Conservation (phyloP, 2,329 filamentous ascomycete species). For the Ambrosiella beaveri region DNA sequence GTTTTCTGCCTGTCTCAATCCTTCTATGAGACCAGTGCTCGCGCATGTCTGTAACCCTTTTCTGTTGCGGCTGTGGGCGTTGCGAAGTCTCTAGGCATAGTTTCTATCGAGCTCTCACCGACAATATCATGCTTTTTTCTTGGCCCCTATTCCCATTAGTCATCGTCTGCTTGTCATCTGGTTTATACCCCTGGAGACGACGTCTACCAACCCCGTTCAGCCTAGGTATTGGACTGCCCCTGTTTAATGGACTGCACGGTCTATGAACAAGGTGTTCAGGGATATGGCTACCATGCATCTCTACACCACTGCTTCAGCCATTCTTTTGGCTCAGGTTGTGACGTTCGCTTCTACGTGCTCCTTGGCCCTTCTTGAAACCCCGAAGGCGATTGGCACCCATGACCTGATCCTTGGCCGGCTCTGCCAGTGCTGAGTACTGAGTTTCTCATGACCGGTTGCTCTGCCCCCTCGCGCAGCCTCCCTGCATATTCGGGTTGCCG, state of each 20-base stretch:
- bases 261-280: not conserved
- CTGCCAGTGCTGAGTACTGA: no score
- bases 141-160: not conserved
- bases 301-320: no score
- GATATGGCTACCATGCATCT: not conserved
- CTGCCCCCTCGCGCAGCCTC: no score
- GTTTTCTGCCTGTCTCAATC: not conserved
- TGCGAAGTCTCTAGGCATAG: not conserved
- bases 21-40: not conserved
- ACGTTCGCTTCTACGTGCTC: no score
- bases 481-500: no score
- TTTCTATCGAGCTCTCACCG: not conserved
- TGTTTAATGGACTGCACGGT: not conserved
- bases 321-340: no score
- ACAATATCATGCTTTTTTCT: not conserved
- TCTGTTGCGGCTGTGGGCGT: not conserved
- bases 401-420: no score
- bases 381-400: no score
- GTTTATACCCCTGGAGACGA: not conserved
- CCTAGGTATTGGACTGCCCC: not conserved
- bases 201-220: not conserved
- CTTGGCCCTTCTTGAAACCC: no score
- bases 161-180: not conserved
- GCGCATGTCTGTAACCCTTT: not conserved
- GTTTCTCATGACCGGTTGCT: no score